phyloP scores from a whole-genome alignment of 495 filamentous ascomycete species.

The Chaetomium tenue region DNA sequence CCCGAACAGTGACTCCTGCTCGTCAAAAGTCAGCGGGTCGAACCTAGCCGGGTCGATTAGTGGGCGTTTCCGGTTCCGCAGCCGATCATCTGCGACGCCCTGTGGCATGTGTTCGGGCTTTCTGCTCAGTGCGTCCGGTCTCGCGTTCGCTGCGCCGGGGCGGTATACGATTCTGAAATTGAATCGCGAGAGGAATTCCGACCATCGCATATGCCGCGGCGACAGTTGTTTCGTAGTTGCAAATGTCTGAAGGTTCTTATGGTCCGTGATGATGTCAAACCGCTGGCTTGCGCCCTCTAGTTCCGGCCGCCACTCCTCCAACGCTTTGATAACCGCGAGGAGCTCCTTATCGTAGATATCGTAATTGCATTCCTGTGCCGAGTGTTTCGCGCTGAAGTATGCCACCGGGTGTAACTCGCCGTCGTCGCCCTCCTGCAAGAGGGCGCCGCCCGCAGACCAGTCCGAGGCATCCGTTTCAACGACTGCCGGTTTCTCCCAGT shows the following conservation, averaged over 20 bases:
- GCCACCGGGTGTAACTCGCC: neutral
- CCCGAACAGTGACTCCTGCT: too few species aligned
- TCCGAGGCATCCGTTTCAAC: too few species aligned
- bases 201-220: slow-evolving; percentile 6
- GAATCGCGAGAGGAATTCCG: slow-evolving; percentile 13
- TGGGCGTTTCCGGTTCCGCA: neutral
- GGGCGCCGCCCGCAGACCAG: neutral
- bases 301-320: slow-evolving; percentile 14
- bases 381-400: slow-evolving; percentile 24
- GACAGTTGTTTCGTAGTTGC: neutral
- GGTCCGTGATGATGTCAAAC: slow-evolving; percentile 9
- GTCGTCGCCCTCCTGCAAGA: neutral
- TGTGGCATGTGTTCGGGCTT: too few species aligned
- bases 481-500: too few species aligned
- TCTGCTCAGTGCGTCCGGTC: neutral
- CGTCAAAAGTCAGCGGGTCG: neutral
- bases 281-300: too few species aligned
- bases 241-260: slow-evolving; percentile 16
- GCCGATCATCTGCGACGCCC: neutral
- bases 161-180: slow-evolving; percentile 9
- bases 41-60: too few species aligned
- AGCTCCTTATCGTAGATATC: slow-evolving; percentile 29
- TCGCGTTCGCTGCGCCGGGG: neutral
- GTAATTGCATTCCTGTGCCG: slow-evolving; percentile 24
- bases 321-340: slow-evolving; percentile 10